Percentiles rank a stretch among this genome's conserved stretches.
Evolutionary conservation across 2,329 filamentous ascomycete species (phyloP).

Genomic region (Ascochyta koolunga): DNA sequence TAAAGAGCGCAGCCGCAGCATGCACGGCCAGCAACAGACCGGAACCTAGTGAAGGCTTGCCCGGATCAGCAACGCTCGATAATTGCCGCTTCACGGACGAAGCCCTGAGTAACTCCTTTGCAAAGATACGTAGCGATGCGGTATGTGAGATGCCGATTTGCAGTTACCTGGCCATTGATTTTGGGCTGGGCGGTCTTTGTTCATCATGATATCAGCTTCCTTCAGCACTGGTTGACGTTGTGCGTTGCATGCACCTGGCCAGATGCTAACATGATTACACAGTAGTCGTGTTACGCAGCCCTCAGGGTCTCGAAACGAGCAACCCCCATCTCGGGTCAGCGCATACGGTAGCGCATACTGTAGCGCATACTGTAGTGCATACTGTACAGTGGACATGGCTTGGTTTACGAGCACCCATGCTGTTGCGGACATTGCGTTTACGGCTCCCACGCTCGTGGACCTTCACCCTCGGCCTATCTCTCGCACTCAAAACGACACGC

Average conservation of each 20-base stretch:
- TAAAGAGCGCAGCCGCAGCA: conserved; percentile 13
- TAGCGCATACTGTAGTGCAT: too few relatives aligned
- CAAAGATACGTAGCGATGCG: neutral
- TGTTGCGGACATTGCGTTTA: neutral
- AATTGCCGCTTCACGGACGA: conserved; percentile 15
- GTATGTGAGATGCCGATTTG: neutral
- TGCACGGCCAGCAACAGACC: conserved; percentile 10
- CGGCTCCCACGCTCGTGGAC: conserved; percentile 2
- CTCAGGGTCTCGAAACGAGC: conserved; percentile 2
- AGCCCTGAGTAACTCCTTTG: conserved; percentile 5
- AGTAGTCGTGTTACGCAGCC: conserved; percentile 1
- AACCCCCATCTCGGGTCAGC: neutral
- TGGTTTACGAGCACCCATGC: neutral
- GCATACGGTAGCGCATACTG: neutral
- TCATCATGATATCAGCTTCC: neutral
- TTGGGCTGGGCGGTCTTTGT: too few relatives aligned
- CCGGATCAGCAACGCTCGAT: conserved; percentile 14
- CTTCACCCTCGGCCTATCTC: conserved; percentile 8
- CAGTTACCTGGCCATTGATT: too few relatives aligned
- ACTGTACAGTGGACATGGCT: neutral
- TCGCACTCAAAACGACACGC: conserved; percentile 16
- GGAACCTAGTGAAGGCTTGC: conserved; percentile 10
- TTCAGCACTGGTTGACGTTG: conserved; percentile 7
- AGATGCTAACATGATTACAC: neutral
- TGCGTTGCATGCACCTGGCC: conserved; percentile 7